Evolutionary conservation across 1,284 basidiomycete species (phyloP), one percentile per base, ranked within the genome.

Genomic region (Ceratobasidium sp.): DNA sequence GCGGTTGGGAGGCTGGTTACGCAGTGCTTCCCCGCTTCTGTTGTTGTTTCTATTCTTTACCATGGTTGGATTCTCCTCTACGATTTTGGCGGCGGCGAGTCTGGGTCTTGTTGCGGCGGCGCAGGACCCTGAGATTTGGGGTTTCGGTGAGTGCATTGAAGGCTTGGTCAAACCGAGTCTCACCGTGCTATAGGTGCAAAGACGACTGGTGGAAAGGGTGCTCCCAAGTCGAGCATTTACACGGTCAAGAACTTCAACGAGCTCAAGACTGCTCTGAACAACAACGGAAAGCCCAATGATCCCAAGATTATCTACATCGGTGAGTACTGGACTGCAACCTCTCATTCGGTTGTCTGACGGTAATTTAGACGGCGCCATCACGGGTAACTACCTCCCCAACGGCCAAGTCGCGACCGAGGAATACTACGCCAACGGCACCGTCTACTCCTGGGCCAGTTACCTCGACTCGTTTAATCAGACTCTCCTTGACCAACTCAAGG

Each of bases 391-490:
- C 52, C 64, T 67, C 31, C 29, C 62, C 17, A 67, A 67, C n/a
- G 64, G 64, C 42, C 64, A 67, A 50, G 35, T 67, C 31, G 68
- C 68, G n/a, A 69, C 68, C 20, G 68, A 69, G 34, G 20, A 69
- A 22, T 58, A 69, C 45, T 69, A 69, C 27, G 29, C 68, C 27
- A 57, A 60, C 8, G 57, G 49, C 2, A 69, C 68, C 3, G 42
- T 50, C 38, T 69, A 69, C 68, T 25, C 45, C 13, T 69, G 68
- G 68, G 43, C 32, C n/a, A 57, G 52, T 47, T 69, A 69, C 38
- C 68, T 69, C 35, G 47, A 69, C 35, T 69, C 68, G 4, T 69
- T 69, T 55, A 69, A 69, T 47, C 55, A 69, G 32, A 69, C 68
- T 1, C 57, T 58, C 22, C 3, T 58, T 17, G 55, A 53, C 31